These are phyloP conservation scores for Scutellaria barbata DNA, from an alignment of 257 asterid genomes.

Conservation along the genomic window DNA sequence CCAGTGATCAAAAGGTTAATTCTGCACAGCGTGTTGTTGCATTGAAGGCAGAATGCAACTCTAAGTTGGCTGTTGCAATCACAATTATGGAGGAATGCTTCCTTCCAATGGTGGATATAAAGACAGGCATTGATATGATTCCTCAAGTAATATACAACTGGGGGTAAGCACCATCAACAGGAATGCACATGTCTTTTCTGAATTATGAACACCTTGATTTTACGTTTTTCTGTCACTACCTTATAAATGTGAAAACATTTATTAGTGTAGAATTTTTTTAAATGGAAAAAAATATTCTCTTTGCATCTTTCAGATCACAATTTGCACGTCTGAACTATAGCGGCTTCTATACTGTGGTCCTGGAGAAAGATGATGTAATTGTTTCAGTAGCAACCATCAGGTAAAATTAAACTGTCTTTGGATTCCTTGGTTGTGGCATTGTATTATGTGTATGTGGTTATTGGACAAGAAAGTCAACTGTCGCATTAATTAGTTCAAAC, in stretches of 20 bases:
- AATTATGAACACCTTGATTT: neutral
- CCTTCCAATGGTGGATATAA: constrained; percentile 93
- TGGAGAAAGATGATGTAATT: constrained; percentile 87
- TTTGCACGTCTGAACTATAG: constrained; percentile 82
- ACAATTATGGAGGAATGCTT: constrained; percentile 97
- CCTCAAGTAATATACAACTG: constrained; percentile 96
- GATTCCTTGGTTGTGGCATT: constrained; percentile 12
- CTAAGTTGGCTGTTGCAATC: constrained; percentile 95
- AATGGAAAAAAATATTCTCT: constrained; percentile 33
- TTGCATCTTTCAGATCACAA: constrained; percentile 70
- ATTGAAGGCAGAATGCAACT: constrained; percentile 89
- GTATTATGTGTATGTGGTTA: no score
- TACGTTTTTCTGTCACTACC: neutral
- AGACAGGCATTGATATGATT: constrained; percentile 96
- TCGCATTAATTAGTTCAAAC: no score
- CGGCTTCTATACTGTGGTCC: constrained; percentile 80
- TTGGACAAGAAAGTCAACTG: no score
- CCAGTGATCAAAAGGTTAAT: constrained; percentile 75
- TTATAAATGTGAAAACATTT: constrained; percentile 16
- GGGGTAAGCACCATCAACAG: constrained; percentile 67
- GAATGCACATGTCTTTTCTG: constrained; percentile 24
- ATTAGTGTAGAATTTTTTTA: constrained; percentile 22
- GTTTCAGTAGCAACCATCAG: constrained; percentile 91
- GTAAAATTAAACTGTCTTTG: constrained; percentile 42
- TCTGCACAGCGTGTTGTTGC: constrained; percentile 64